These are phyloP conservation scores for Cetraspora pellucida DNA, from an alignment of 192 early-diverging fungal species.

Conservation along the genomic window DNA sequence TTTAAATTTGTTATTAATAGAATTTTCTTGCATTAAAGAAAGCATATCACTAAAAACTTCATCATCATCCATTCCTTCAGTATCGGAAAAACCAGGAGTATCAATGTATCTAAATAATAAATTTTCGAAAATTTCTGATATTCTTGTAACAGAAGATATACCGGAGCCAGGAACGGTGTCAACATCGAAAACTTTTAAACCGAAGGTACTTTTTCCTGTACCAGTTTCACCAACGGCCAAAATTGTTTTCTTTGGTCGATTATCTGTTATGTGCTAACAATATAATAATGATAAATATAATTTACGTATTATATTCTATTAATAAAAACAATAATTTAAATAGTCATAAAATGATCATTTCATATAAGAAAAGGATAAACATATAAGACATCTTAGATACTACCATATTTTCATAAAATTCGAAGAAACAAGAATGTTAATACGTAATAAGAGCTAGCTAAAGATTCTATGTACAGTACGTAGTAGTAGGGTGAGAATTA, in stretches of 20 bases:
- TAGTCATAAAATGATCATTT: no score
- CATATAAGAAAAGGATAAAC: no score
- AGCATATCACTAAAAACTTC: slow-evolving; percentile 4
- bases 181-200: background rate
- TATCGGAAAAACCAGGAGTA: slow-evolving; percentile 9
- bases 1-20: background rate
- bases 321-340: no score
- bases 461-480: no score
- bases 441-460: no score
- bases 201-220: slow-evolving; percentile 7
- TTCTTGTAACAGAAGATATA: background rate
- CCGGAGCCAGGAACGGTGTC: background rate
- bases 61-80: background rate
- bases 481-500: no score
- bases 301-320: no score
- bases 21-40: slow-evolving; percentile 1
- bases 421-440: no score
- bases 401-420: no score
- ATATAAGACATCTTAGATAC: no score
- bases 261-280: background rate
- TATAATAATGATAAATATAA: background rate
- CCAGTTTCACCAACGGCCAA: slow-evolving; percentile 2
- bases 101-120: background rate
- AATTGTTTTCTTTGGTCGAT: background rate
- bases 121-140: background rate